Percentiles rank a stretch among this genome's conserved stretches.
Evolutionary conservation across 768 basidiomycete genomes (phyloP).

Genomic region (Boletellus emodensis): DNA sequence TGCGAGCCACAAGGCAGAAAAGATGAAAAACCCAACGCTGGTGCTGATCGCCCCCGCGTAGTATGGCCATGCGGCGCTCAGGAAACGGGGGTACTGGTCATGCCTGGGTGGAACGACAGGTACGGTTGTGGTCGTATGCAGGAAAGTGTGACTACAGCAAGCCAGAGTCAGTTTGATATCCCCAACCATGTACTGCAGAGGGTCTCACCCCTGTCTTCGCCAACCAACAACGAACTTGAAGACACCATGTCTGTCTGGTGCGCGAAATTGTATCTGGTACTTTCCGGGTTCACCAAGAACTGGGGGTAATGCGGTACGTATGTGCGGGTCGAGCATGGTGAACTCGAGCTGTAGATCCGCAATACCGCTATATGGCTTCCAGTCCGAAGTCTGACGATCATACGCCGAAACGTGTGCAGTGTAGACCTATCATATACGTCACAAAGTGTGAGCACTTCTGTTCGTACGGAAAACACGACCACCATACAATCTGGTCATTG

Average conservation of each 20-base stretch:
- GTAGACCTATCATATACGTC: slow-evolving; percentile 52
- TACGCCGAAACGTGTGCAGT: slow-evolving; percentile 69
- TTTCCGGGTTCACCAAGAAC: slow-evolving; percentile 54
- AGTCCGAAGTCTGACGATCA: slow-evolving; percentile 49
- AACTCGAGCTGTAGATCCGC: slow-evolving; percentile 90
- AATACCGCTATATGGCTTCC: slow-evolving; percentile 70
- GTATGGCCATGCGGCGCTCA: slow-evolving; percentile 95
- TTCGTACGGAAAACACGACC: neutral
- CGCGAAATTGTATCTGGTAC: slow-evolving; percentile 82
- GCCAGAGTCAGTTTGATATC: neutral
- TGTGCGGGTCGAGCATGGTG: slow-evolving; percentile 97
- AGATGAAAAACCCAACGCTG: slow-evolving; percentile 78
- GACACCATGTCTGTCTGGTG: slow-evolving; percentile 94
- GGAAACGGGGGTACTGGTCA: slow-evolving; percentile 93
- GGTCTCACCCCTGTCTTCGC: slow-evolving; percentile 78
- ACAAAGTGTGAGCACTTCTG: neutral
- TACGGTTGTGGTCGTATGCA: slow-evolving; percentile 71
- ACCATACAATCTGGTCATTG: slow-evolving; percentile 75
- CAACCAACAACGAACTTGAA: slow-evolving; percentile 95
- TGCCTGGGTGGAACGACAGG: slow-evolving; percentile 91
- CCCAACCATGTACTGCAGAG: neutral
- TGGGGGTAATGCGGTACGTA: slow-evolving; percentile 73
- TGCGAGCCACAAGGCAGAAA: slow-evolving; percentile 83
- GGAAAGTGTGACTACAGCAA: slow-evolving; percentile 58
- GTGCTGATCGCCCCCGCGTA: slow-evolving; percentile 90